Percentiles rank a stretch among this genome's conserved stretches.
Conservation (phyloP, 2,329 filamentous ascomycete genomes). For the Arthrobotrys megalospora region DNA sequence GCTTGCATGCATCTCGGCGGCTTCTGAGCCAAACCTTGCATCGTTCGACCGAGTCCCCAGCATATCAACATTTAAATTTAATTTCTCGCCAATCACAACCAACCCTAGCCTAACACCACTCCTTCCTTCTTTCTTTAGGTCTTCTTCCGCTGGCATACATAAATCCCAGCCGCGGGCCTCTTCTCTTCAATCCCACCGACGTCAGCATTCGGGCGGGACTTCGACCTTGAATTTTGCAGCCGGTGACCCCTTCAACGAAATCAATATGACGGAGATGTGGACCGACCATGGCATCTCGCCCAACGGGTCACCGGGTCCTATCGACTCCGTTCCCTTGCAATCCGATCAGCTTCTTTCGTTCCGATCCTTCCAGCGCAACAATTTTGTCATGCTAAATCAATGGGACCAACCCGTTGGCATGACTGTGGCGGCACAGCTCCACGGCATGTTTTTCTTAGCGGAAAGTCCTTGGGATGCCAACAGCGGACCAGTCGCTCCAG, state of each 20-base stretch:
- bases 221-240: conserved; percentile 44
- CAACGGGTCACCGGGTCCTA: conserved; percentile 49
- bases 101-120: conserved; percentile 45
- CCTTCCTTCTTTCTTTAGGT: conserved; percentile 30
- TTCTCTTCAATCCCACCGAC: conserved; percentile 52
- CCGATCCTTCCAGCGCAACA: conserved; percentile 55
- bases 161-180: conserved; percentile 50
- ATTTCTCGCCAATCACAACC: conserved; percentile 38
- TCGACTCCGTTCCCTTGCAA: conserved; percentile 43
- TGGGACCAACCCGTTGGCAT: conserved; percentile 76
- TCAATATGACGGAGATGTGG: conserved; percentile 54
- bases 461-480: conserved; percentile 79
- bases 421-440: conserved; percentile 81
- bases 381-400: conserved; percentile 75
- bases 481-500: conserved; percentile 72
- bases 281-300: conserved; percentile 49
- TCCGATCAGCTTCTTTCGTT: conserved; percentile 56
- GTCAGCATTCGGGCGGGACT: conserved; percentile 54
- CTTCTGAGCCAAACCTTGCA: conserved; percentile 21
- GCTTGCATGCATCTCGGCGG: conserved; percentile 23
- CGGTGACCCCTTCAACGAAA: conserved; percentile 55
- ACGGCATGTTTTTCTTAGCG: conserved; percentile 90
- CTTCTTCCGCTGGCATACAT: conserved; percentile 33
- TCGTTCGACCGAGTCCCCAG: conserved; percentile 2
- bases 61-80: conserved; percentile 29